A percentile compares a stretch with the other conserved stretches of the same genome.
Conservation (phyloP, 2,329 filamentous ascomycete species). For the Cylindrodendrum hubeiense region DNA sequence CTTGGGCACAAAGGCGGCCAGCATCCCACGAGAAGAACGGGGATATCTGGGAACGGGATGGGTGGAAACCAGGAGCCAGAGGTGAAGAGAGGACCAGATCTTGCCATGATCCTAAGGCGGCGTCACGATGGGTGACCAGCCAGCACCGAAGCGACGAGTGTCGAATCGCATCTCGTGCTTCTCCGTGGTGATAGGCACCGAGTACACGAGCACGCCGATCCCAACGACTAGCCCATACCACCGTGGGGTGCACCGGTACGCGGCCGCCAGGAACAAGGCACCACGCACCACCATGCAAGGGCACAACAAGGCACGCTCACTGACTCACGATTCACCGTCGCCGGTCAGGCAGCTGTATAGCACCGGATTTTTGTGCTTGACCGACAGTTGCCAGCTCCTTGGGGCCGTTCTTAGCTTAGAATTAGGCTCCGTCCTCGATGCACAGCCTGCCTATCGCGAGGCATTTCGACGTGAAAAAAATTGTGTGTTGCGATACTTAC, state of each 20-base stretch:
- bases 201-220: constrained; percentile 11
- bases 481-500: constrained; percentile 17
- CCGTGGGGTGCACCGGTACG: background rate
- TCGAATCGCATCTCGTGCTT: constrained; percentile 22
- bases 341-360: constrained; percentile 4
- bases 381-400: constrained; percentile 14
- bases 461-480: constrained; percentile 15
- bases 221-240: background rate
- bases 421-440: constrained; percentile 13
- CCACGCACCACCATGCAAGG: background rate
- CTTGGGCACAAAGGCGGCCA: background rate
- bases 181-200: constrained; percentile 3
- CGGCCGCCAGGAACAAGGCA: constrained; percentile 14
- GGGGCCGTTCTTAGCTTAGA: constrained; percentile 1
- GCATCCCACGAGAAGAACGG: background rate
- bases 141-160: constrained; percentile 2
- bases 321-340: background rate
- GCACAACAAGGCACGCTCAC: background rate
- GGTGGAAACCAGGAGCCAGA: background rate
- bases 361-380: constrained; percentile 5
- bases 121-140: constrained; percentile 8
- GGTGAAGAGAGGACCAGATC: background rate
- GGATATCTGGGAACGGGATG: background rate
- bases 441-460: constrained; percentile 19
- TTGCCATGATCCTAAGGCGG: background rate